These are phyloP conservation scores for Debaryomycetaceae sp. DNA, from an alignment of 1,139 yeast genomes.

Conservation along the genomic window DNA sequence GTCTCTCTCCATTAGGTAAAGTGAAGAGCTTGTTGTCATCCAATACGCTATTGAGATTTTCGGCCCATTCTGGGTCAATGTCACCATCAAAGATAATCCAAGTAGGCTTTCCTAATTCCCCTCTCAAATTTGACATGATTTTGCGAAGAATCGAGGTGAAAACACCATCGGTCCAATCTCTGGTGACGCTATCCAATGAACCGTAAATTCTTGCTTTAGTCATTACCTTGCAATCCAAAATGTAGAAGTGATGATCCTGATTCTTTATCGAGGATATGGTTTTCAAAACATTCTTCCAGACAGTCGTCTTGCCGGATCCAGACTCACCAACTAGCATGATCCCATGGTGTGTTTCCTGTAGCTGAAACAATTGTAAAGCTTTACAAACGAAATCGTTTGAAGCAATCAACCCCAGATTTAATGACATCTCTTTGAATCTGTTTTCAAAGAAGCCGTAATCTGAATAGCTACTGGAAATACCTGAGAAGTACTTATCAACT, in stretches of 20 bases:
- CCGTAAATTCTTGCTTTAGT: constrained; percentile 72
- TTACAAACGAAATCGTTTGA: constrained; percentile 51
- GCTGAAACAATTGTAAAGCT: constrained; percentile 58
- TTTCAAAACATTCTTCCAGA: constrained; percentile 48
- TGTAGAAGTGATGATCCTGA: constrained; percentile 36
- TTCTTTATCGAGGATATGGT: constrained; percentile 38
- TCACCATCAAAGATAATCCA: constrained; percentile 95
- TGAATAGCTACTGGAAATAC: constrained; percentile 9
- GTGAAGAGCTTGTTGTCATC: constrained; percentile 85
- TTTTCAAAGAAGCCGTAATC: constrained; percentile 15
- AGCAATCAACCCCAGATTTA: constrained; percentile 17
- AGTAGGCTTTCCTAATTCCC: constrained; percentile 51
- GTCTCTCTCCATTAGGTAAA: constrained; percentile 85
- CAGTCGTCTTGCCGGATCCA: constrained; percentile 70
- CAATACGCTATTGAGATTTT: constrained; percentile 81
- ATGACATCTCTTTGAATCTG: constrained; percentile 12
- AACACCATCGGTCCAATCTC: constrained; percentile 93
- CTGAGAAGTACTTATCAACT: constrained; percentile 23
- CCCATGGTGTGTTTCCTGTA: constrained; percentile 72
- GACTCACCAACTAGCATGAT: constrained; percentile 76
- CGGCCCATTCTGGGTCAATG: constrained; percentile 93
- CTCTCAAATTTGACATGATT: constrained; percentile 54
- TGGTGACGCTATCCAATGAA: constrained; percentile 62
- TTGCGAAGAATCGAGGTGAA: constrained; percentile 67
- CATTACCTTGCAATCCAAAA: constrained; percentile 74